Evolutionary conservation across 2,329 filamentous ascomycete species (phyloP).

Genomic region (Penicillium aurantiogriseum): DNA sequence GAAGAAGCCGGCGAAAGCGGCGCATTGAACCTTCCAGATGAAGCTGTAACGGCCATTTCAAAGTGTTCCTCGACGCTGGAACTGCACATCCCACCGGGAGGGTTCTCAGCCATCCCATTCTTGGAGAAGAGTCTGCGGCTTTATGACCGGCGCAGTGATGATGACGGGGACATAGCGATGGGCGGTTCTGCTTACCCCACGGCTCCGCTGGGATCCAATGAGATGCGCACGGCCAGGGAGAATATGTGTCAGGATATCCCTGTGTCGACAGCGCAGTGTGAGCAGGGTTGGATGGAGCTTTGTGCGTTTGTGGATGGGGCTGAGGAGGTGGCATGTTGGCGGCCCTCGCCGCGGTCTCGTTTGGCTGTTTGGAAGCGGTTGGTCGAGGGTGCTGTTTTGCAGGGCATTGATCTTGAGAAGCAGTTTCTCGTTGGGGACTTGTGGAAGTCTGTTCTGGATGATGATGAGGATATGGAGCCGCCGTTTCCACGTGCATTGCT

Average conservation of each 20-base stretch:
- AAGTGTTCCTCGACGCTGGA: constrained; percentile 49
- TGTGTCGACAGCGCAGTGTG: constrained; percentile 53
- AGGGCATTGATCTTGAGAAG: constrained; percentile 41
- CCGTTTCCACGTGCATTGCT: constrained; percentile 37
- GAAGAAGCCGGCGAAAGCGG: constrained; percentile 21
- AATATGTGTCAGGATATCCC: constrained; percentile 52
- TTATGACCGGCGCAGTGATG: constrained; percentile 28
- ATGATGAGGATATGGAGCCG: constrained; percentile 27
- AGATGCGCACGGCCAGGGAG: constrained; percentile 35
- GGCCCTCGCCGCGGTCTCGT: constrained; percentile 50
- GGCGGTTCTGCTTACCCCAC: constrained; percentile 19
- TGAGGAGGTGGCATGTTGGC: constrained; percentile 34
- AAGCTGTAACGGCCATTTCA: constrained; percentile 42
- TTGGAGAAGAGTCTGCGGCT: constrained; percentile 31
- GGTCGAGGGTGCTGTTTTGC: constrained; percentile 40
- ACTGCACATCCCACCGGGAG: constrained; percentile 37
- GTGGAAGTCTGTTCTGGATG: constrained; percentile 42
- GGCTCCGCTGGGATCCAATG: constrained; percentile 26
- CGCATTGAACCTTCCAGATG: constrained; percentile 26
- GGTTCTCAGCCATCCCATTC: constrained; percentile 32
- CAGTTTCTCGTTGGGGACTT: constrained; percentile 44
- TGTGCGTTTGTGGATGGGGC: constrained; percentile 52
- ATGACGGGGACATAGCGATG: constrained; percentile 21
- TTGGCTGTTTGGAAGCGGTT: constrained; percentile 51
- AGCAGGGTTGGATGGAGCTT: constrained; percentile 50